Evolutionary conservation across 495 filamentous ascomycete genomes (phyloP).

Genomic region (Elasticomyces elasticus): DNA sequence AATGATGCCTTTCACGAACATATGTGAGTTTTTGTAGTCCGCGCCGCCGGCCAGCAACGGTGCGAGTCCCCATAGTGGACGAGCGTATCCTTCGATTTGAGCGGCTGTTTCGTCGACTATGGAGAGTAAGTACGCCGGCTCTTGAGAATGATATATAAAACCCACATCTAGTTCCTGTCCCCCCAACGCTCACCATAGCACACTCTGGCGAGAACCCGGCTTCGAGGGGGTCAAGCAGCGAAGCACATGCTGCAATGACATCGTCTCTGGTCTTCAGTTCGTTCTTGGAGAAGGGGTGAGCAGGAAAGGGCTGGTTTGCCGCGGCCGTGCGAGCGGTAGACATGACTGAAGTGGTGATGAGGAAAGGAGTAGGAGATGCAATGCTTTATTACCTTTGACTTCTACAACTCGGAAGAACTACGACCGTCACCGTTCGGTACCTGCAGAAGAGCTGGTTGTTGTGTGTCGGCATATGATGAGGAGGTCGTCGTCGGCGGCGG

Average conservation of each 20-base stretch:
- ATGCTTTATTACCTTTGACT: not conserved
- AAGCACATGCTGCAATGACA: constrained; percentile 29
- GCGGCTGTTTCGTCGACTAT: constrained; percentile 58
- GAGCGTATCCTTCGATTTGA: constrained; percentile 64
- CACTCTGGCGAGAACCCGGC: constrained; percentile 25
- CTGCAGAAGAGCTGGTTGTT: not conserved
- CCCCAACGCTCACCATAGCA: constrained; percentile 27
- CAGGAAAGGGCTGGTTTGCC: constrained; percentile 17
- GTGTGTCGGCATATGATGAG: not conserved
- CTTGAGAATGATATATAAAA: not conserved
- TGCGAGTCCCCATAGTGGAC: constrained; percentile 66
- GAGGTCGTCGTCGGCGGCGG: too few relatives aligned
- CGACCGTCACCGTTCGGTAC: not conserved
- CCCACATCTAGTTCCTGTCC: constrained; percentile 28
- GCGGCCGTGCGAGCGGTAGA: constrained; percentile 17
- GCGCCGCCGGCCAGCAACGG: constrained; percentile 56
- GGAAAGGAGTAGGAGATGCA: not conserved
- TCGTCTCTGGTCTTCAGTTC: constrained; percentile 28
- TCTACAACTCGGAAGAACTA: not conserved
- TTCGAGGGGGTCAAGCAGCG: constrained; percentile 31
- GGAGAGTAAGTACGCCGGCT: constrained; percentile 19
- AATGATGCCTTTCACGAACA: constrained; percentile 58
- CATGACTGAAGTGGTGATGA: not conserved
- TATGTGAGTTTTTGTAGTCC: constrained; percentile 48
- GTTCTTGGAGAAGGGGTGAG: constrained; percentile 31